A percentile compares a stretch with the other conserved stretches of the same genome.
These are phyloP conservation scores for Fusarium oxysporum DNA, from an alignment of 2,329 filamentous ascomycete genomes.

Conservation along the genomic window DNA sequence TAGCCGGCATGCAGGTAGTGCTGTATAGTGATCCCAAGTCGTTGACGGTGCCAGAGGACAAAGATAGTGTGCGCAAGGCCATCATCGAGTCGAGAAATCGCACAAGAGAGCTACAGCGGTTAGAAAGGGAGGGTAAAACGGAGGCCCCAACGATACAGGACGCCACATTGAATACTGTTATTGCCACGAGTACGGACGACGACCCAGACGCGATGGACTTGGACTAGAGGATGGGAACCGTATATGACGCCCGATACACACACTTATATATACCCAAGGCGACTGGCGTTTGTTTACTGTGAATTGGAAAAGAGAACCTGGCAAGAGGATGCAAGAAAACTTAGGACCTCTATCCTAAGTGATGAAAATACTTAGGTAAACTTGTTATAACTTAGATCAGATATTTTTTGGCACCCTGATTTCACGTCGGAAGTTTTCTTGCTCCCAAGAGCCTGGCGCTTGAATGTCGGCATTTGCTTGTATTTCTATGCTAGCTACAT, in stretches of 20 bases:
- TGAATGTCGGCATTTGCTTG: conserved; percentile 14
- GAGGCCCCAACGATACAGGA: conserved; percentile 1
- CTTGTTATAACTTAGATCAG: too few relatives aligned
- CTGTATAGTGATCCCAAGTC: conserved; percentile 85
- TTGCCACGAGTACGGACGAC: conserved; percentile 40
- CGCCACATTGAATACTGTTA: conserved; percentile 18
- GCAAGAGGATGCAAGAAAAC: too few relatives aligned
- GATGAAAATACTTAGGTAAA: too few relatives aligned
- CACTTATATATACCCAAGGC: conserved; percentile 41
- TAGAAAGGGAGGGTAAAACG: conserved; percentile 49
- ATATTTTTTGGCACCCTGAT: too few relatives aligned
- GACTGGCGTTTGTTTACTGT: conserved; percentile 40
- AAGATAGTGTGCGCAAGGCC: conserved; percentile 82
- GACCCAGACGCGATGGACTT: conserved; percentile 77
- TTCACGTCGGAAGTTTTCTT: too few relatives aligned
- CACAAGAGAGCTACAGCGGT: conserved; percentile 68
- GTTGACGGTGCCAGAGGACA: conserved; percentile 78
- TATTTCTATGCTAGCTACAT: conserved; percentile 29
- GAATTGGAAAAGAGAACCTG: neutral
- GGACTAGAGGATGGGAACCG: conserved; percentile 54
- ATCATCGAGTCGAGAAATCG: conserved; percentile 83
- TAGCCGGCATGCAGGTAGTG: conserved; percentile 78
- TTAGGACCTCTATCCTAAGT: too few relatives aligned
- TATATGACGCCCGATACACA: conserved; percentile 2
- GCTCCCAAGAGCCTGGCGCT: neutral